Evolutionary conservation across 2,329 filamentous ascomycete genomes (phyloP).

Genomic region (Trichoderma cornu-damae): DNA sequence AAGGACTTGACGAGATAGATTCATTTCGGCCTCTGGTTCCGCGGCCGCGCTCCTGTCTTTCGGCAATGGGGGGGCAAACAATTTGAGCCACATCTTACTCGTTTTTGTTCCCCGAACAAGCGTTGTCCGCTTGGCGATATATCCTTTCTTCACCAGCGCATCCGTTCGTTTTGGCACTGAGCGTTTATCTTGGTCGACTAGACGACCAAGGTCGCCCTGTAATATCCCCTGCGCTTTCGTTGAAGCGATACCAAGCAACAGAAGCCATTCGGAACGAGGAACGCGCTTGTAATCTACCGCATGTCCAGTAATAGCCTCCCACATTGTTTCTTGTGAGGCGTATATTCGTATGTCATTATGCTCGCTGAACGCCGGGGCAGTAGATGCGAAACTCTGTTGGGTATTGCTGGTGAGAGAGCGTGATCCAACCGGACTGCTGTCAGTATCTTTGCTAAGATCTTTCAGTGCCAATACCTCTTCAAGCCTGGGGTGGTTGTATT

Average conservation of each 20-base stretch:
- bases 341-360: constrained; percentile 35
- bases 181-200: constrained; percentile 58
- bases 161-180: constrained; percentile 59
- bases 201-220: constrained; percentile 54
- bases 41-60: constrained; percentile 30
- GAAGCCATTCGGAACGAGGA: constrained; percentile 54
- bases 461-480: not conserved
- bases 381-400: not conserved
- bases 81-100: constrained; percentile 57
- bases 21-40: constrained; percentile 32
- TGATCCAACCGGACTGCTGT: not conserved
- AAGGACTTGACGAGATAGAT: constrained; percentile 37
- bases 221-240: constrained; percentile 51
- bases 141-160: constrained; percentile 54
- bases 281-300: constrained; percentile 54
- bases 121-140: constrained; percentile 56
- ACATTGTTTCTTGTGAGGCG: constrained; percentile 52
- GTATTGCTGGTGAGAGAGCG: not conserved
- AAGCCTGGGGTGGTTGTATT: constrained; percentile 37
- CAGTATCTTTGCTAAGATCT: not conserved
- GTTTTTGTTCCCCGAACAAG: constrained; percentile 56
- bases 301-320: constrained; percentile 57
- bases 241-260: constrained; percentile 53
- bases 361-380: not conserved
- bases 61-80: constrained; percentile 46